These are phyloP conservation scores for Sporobolomyces phaffii DNA, from an alignment of 768 basidiomycete species.

Conservation along the genomic window DNA sequence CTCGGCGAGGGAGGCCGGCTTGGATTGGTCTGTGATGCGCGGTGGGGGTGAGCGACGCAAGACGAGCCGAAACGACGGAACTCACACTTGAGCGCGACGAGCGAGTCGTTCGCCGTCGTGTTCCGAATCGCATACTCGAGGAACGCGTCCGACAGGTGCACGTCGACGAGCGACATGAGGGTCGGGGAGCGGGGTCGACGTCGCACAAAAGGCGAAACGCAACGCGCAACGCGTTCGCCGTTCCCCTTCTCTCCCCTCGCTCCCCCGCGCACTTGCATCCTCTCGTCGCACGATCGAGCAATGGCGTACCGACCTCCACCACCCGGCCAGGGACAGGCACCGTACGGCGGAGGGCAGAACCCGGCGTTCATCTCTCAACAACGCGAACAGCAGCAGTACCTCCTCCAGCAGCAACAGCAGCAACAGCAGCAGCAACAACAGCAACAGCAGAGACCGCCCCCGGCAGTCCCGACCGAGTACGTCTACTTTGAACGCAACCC, in stretches of 20 bases:
- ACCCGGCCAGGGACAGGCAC: background rate
- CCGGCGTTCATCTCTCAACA: constrained; percentile 20
- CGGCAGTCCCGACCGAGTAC: constrained; percentile 34
- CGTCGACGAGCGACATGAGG: background rate
- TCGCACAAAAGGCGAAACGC: background rate
- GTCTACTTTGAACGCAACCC: constrained; percentile 86
- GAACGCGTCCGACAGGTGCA: constrained; percentile 4
- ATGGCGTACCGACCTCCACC: background rate
- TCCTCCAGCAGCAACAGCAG: constrained; percentile 43
- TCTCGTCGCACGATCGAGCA: too few species aligned
- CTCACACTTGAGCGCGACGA: constrained; percentile 14
- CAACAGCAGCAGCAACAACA: constrained; percentile 21
- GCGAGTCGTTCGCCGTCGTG: too few species aligned
- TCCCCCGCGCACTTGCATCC: background rate
- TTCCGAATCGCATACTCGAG: constrained; percentile 1
- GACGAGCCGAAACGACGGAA: too few species aligned
- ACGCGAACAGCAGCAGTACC: constrained; percentile 12
- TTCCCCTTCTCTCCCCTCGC: background rate
- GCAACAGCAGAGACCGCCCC: constrained; percentile 28
- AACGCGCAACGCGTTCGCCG: background rate
- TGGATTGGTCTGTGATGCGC: background rate
- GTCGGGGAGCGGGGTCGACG: background rate
- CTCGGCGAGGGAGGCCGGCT: constrained; percentile 7
- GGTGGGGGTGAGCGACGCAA: too few species aligned
- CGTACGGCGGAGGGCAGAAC: constrained; percentile 24